These are phyloP conservation scores for Polyplosphaeria fusca DNA, from an alignment of 495 filamentous ascomycete genomes.

Conservation along the genomic window DNA sequence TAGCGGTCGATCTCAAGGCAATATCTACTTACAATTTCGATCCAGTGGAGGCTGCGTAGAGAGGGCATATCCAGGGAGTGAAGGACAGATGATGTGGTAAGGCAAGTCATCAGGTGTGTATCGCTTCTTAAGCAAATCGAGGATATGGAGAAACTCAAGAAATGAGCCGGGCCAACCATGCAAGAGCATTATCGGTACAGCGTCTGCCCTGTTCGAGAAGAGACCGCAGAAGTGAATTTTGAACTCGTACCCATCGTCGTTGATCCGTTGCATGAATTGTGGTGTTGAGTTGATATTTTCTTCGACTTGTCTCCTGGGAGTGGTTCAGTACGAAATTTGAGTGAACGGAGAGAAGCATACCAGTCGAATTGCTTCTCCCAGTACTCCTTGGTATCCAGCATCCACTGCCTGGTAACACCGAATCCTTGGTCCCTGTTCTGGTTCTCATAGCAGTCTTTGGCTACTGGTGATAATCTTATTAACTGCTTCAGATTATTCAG, in stretches of 20 bases:
- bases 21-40: no score
- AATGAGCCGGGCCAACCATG: constrained; percentile 58
- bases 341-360: constrained; percentile 15
- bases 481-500: constrained; percentile 9
- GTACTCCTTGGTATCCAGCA: constrained; percentile 49
- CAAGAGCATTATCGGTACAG: constrained; percentile 57
- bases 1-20: no score
- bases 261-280: constrained; percentile 54
- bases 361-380: constrained; percentile 52
- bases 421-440: constrained; percentile 41
- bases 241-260: constrained; percentile 33
- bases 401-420: constrained; percentile 57
- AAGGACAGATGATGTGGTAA: constrained; percentile 66
- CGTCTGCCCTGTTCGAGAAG: constrained; percentile 57
- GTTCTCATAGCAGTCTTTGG: constrained; percentile 43
- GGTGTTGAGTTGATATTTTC: constrained; percentile 60
- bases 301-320: constrained; percentile 42
- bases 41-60: constrained; percentile 48
- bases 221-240: constrained; percentile 62
- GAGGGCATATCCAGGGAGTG: constrained; percentile 60
- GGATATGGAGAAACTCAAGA: constrained; percentile 52
- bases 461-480: constrained; percentile 3
- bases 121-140: constrained; percentile 47
- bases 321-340: background rate
- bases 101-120: constrained; percentile 57